A percentile compares a stretch with the other conserved stretches of the same genome.
phyloP scores from a whole-genome alignment of 192 early-diverging fungal genomes.

The Coemansia sp. region DNA sequence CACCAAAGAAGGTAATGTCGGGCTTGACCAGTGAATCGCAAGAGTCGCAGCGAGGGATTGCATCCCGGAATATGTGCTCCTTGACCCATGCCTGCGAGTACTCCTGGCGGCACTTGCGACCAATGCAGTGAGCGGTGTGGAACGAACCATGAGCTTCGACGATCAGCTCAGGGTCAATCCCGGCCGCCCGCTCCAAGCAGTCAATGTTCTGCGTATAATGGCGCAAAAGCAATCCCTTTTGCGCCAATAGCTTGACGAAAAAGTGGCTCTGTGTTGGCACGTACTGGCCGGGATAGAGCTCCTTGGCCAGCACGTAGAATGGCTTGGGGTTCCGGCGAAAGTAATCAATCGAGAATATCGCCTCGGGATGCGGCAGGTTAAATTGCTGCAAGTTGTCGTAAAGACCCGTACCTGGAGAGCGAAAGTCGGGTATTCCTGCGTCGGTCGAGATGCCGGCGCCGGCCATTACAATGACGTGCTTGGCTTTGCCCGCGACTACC shows the following conservation, averaged over 20 bases:
- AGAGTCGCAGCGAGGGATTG: conserved; percentile 70
- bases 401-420: conserved; percentile 89
- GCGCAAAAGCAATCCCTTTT: conserved; percentile 73
- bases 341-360: conserved; percentile 94
- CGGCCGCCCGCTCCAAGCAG: conserved; percentile 87
- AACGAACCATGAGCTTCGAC: conserved; percentile 98
- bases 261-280: conserved; percentile 85
- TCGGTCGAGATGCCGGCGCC: conserved; percentile 90
- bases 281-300: conserved; percentile 84
- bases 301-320: conserved; percentile 88
- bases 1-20: conserved; percentile 97
- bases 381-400: conserved; percentile 91
- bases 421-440: conserved; percentile 87
- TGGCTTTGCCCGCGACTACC: conserved; percentile 26
- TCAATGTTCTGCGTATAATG: conserved; percentile 99
- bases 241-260: conserved; percentile 77
- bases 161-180: conserved; percentile 68
- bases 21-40: conserved; percentile 86
- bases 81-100: conserved; percentile 53
- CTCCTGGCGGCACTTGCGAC: conserved; percentile 41
- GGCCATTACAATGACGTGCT: conserved; percentile 81
- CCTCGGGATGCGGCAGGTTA: conserved; percentile 91
- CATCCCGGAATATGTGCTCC: conserved; percentile 59
- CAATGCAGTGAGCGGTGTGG: conserved; percentile 76
- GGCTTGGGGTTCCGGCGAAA: conserved; percentile 84